Evolutionary conservation across 2,329 filamentous ascomycete species (phyloP).

Genomic region (Coccinonectria pachysandricola): DNA sequence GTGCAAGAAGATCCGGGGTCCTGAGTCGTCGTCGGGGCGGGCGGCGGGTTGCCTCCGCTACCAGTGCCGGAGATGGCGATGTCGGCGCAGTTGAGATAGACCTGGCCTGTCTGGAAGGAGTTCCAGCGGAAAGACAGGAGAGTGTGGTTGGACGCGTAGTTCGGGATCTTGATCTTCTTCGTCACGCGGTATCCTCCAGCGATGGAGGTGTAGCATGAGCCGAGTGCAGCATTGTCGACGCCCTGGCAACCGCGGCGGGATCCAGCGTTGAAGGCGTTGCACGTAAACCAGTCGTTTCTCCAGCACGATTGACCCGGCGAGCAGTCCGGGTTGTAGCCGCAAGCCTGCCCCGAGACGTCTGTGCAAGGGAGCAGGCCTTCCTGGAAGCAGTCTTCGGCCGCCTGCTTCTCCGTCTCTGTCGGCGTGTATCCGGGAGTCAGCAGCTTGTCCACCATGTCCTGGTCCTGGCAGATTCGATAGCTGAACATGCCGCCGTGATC

Average conservation of each 20-base stretch:
- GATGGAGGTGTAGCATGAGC: conserved; percentile 41
- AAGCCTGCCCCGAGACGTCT: conserved; percentile 38
- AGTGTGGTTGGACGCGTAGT: conserved; percentile 38
- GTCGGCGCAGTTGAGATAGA: conserved; percentile 44
- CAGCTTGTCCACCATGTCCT: conserved; percentile 39
- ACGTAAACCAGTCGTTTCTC: conserved; percentile 46
- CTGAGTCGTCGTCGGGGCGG: conserved; percentile 9
- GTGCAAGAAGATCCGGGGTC: conserved; percentile 6
- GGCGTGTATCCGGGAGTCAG: conserved; percentile 36
- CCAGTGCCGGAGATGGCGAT: conserved; percentile 30
- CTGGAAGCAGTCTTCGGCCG: conserved; percentile 42
- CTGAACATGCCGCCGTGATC: conserved; percentile 48
- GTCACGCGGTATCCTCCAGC: conserved; percentile 42
- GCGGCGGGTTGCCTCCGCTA: conserved; percentile 9
- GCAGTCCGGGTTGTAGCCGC: conserved; percentile 39
- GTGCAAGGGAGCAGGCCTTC: conserved; percentile 36
- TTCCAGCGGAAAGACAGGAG: conserved; percentile 45
- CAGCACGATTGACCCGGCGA: conserved; percentile 31
- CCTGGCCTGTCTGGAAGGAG: conserved; percentile 42
- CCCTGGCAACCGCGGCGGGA: conserved; percentile 32
- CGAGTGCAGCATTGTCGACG: conserved; percentile 32
- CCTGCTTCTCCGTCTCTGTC: conserved; percentile 41
- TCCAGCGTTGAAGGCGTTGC: conserved; percentile 29
- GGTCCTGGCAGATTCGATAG: conserved; percentile 43
- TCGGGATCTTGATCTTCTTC: conserved; percentile 39